Percentiles rank a stretch among this genome's conserved stretches.
Evolutionary conservation across 129 eudicot species (phyloP).

Genomic region (Calendula officinalis): DNA sequence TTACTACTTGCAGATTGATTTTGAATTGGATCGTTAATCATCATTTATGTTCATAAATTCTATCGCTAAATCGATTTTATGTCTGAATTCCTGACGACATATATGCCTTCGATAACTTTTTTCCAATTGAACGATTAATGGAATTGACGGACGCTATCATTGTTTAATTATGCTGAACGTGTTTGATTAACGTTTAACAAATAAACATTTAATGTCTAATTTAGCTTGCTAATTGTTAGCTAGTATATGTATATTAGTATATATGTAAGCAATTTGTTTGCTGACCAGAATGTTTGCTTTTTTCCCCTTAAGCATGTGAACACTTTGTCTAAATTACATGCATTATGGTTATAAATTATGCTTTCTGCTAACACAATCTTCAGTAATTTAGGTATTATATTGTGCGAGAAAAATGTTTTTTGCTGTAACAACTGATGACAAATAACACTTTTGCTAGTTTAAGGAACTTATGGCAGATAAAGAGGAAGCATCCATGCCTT

Average conservation of each 20-base stretch:
- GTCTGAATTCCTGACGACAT: not conserved
- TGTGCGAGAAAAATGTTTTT: not conserved
- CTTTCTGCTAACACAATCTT: too few relatives aligned
- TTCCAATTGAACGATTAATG: too few relatives aligned
- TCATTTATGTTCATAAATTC: not conserved
- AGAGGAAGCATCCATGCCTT: slow-evolving; percentile 35
- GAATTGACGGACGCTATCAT: not conserved
- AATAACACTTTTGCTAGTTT: slow-evolving; percentile 10
- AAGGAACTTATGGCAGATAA: slow-evolving; percentile 20
- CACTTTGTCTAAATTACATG: slow-evolving; percentile 1
- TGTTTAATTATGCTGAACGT: not conserved
- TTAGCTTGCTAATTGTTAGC: not conserved
- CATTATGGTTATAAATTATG: too few relatives aligned
- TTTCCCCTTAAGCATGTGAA: not conserved
- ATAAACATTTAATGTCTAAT: not conserved
- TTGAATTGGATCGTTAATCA: not conserved
- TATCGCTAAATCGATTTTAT: not conserved
- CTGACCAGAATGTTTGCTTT: not conserved
- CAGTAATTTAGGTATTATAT: not conserved
- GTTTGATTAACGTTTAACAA: not conserved
- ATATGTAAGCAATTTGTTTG: not conserved
- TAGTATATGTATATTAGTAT: not conserved
- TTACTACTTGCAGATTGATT: not conserved
- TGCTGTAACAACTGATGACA: not conserved
- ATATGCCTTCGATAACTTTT: too few relatives aligned